Evolutionary conservation across 257 asterid species (phyloP).

Genomic region (Solanum acaule): DNA sequence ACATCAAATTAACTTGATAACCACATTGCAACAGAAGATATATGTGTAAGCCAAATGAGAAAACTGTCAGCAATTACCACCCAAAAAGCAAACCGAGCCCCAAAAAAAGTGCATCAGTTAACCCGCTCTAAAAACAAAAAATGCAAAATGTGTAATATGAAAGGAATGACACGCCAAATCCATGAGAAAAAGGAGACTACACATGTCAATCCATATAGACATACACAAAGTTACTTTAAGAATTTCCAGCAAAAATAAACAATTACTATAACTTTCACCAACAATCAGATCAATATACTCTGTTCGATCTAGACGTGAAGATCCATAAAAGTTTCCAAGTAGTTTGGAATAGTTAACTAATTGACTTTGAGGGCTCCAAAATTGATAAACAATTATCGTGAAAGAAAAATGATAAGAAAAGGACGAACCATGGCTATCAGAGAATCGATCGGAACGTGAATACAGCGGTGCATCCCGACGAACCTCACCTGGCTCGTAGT

Average conservation of each 20-base stretch:
- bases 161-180: not conserved
- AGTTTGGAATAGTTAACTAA: not conserved
- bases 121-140: not conserved
- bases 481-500: constrained; percentile 94
- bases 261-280: not conserved
- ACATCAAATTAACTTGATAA: not conserved
- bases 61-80: not conserved
- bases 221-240: not conserved
- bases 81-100: too few relatives aligned
- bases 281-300: not conserved
- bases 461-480: constrained; percentile 68
- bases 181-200: not conserved
- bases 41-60: not conserved
- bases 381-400: not conserved
- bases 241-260: not conserved
- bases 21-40: not conserved
- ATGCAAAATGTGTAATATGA: not conserved
- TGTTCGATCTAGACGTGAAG: not conserved
- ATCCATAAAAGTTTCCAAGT: not conserved
- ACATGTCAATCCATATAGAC: not conserved
- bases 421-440: constrained; percentile 46
- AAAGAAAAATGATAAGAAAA: not conserved
- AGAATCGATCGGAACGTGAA: constrained; percentile 53
- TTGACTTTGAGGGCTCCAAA: not conserved
- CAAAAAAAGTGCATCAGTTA: not conserved